Evolutionary conservation across 2,329 filamentous ascomycete genomes (phyloP).

Genomic region (Aureobasidium sp.): DNA sequence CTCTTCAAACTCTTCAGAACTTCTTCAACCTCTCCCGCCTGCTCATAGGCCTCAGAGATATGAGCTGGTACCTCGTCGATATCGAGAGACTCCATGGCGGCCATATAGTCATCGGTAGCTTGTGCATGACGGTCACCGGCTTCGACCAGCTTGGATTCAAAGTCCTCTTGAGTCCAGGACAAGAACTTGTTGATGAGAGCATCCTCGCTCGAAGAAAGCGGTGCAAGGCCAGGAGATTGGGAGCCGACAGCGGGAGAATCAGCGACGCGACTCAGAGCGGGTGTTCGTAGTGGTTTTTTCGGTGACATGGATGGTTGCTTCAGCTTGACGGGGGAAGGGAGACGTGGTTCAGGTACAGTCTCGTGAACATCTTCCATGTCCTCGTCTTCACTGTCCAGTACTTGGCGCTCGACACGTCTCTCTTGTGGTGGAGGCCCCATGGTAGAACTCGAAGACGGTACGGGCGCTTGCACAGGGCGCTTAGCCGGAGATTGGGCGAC

Average conservation of each 20-base stretch:
- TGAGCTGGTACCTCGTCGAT: slow-evolving; percentile 7
- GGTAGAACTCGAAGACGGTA: slow-evolving; percentile 11
- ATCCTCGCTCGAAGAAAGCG: slow-evolving; percentile 4
- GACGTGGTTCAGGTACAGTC: slow-evolving; percentile 3
- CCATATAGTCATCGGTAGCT: slow-evolving; percentile 12
- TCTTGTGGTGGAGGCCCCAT: not conserved
- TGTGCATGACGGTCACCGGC: not conserved
- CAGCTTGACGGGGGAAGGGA: slow-evolving; percentile 5
- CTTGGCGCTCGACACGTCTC: not conserved
- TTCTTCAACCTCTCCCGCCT: slow-evolving; percentile 1
- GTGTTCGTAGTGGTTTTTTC: slow-evolving; percentile 1
- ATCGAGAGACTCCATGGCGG: slow-evolving; percentile 9
- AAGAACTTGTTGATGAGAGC: slow-evolving; percentile 4
- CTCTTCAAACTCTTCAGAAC: slow-evolving; percentile 1
- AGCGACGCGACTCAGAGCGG: not conserved
- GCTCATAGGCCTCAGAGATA: not conserved
- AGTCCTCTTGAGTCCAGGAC: slow-evolving; percentile 3
- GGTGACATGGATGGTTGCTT: slow-evolving; percentile 7
- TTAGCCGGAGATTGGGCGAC: slow-evolving; percentile 19
- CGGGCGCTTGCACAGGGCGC: not conserved
- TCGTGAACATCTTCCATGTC: slow-evolving; percentile 6
- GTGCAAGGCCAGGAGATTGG: not conserved
- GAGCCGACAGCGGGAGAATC: not conserved
- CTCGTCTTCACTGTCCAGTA: slow-evolving; percentile 11
- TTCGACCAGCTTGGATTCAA: not conserved